A percentile compares a stretch with the other conserved stretches of the same genome.
These are phyloP conservation scores for Rhodotorula toruloides DNA, from an alignment of 768 basidiomycete genomes.

Conservation along the genomic window DNA sequence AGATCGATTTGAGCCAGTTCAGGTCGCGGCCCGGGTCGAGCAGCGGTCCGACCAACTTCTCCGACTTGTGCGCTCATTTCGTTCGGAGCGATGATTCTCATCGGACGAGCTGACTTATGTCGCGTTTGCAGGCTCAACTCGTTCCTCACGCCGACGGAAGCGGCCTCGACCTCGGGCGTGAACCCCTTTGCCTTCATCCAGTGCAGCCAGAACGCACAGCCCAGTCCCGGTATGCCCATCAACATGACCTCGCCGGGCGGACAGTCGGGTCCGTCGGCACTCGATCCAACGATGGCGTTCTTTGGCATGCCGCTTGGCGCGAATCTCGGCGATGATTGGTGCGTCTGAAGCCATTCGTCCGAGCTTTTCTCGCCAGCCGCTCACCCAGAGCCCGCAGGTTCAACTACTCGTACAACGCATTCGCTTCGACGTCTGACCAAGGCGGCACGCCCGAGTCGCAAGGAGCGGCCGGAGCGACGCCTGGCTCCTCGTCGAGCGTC, in stretches of 20 bases:
- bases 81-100: too few species aligned
- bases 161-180: neutral
- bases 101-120: too few species aligned
- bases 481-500: neutral
- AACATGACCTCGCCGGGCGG: neutral
- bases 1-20: conserved; percentile 30
- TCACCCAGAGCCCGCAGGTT: too few species aligned
- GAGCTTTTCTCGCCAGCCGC: too few species aligned
- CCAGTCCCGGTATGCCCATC: neutral
- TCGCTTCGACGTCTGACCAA: neutral
- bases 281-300: conserved; percentile 29
- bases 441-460: conserved; percentile 4
- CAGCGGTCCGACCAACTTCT: conserved; percentile 17
- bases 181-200: neutral
- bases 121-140: conserved; percentile 26
- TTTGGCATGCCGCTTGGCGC: conserved; percentile 32
- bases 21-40: conserved; percentile 17
- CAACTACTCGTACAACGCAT: conserved; percentile 28
- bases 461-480: neutral
- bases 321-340: conserved; percentile 30
- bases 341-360: too few species aligned
- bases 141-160: conserved; percentile 32
- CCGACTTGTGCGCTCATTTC: conserved; percentile 34
- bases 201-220: too few species aligned
- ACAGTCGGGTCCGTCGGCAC: neutral